Evolutionary conservation across 106 monocot genomes (phyloP), one percentile per base, ranked within the genome.

Genomic region (Allium sativum): DNA sequence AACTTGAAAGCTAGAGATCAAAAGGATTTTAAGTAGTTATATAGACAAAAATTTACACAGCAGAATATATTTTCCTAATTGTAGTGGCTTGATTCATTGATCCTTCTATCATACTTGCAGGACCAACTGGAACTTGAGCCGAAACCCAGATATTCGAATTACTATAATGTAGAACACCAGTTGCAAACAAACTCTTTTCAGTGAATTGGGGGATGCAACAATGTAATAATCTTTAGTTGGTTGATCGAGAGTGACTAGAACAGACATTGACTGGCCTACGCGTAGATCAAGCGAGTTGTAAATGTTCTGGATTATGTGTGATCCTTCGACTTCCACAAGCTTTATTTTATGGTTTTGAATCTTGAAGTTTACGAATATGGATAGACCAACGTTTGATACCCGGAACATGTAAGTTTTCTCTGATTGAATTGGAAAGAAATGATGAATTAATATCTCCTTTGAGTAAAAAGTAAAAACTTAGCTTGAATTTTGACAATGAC

Each of bases 271-370:
- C 52, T 95, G 95, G n/a, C 95, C 95, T 0, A 78, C 79, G 64
- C 90, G 95, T 45, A 95, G 21, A 54, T 95, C 95, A 18, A 95
- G 69, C 13, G 83, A 76, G 31, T 95, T 90, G 20, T 95, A 95
- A 8, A 14, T 52, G 68, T 77, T 87, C 54, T 95, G 87, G 43
- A 95, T 40, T 2, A 74, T n/a, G n/a, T n/a, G n/a, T n/a, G n/a
- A n/a, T n/a, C n/a, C n/a, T n/a, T n/a, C n/a, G n/a, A n/a, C n/a
- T 65, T 95, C 95, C 1, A 90, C 86, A 8, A 90, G 59, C 71
- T 70, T 79, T 66, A 95, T 41, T 73, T n/a, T 56, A 73, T 95
- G 95, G 55, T 70, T 73, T 53, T 95, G 87, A 55, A 95, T 82
- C 72, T 87, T 84, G 67, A 95, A 84, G 77, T 95, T 95, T 70